phyloP scores from a whole-genome alignment of 768 basidiomycete genomes.

The Neoboletus magnificus region DNA sequence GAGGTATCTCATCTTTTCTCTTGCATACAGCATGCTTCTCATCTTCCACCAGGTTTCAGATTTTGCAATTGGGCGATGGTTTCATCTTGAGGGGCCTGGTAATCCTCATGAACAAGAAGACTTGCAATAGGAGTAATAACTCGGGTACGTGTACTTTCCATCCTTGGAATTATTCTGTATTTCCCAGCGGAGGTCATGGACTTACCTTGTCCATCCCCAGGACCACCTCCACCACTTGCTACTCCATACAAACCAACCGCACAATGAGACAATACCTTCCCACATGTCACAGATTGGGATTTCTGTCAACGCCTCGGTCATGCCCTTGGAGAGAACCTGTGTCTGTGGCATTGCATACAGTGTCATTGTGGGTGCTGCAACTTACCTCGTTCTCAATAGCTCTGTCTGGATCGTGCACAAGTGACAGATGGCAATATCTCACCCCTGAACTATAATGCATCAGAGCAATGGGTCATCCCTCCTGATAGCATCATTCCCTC shows the following conservation, averaged over 20 bases:
- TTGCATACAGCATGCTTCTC: background rate
- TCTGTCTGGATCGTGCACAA: slow-evolving; percentile 55
- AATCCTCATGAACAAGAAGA: slow-evolving; percentile 59
- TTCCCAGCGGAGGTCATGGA: too few relatives aligned
- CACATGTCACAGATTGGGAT: slow-evolving; percentile 50
- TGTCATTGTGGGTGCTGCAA: slow-evolving; percentile 73
- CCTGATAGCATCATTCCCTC: slow-evolving; percentile 63
- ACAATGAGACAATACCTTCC: too few relatives aligned
- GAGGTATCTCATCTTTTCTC: slow-evolving; percentile 25
- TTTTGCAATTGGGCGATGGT: slow-evolving; percentile 57
- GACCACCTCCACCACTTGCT: too few relatives aligned
- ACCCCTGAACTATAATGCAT: slow-evolving; percentile 59
- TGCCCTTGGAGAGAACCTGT: slow-evolving; percentile 78
- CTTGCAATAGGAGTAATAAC: slow-evolving; percentile 70
- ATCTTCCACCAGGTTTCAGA: slow-evolving; percentile 34
- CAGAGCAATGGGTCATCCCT: slow-evolving; percentile 71
- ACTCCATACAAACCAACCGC: too few relatives aligned
- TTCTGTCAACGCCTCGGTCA: slow-evolving; percentile 80
- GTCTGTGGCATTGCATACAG: slow-evolving; percentile 89
- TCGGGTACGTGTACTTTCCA: slow-evolving; percentile 50
- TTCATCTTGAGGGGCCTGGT: slow-evolving; percentile 70
- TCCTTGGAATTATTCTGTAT: too few relatives aligned
- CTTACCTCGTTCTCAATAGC: slow-evolving; percentile 73
- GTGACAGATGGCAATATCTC: slow-evolving; percentile 53
- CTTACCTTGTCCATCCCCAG: too few relatives aligned